A percentile compares a stretch with the other conserved stretches of the same genome.
Conservation (phyloP, 192 early-diverging fungal species). For the Backusella macrospora region DNA sequence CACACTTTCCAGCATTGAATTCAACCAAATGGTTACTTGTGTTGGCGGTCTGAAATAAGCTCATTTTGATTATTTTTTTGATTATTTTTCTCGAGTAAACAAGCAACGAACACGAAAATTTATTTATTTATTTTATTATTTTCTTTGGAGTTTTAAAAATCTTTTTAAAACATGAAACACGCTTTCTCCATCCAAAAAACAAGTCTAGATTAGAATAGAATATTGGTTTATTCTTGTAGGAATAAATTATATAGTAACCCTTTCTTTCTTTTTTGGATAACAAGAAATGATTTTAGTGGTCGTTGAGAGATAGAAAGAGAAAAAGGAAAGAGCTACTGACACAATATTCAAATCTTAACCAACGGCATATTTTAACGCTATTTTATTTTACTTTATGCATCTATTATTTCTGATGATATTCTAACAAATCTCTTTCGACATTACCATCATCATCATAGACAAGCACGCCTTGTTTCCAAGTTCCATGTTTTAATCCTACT, state of each 20-base stretch:
- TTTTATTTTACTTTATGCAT: not conserved
- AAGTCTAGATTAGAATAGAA: not conserved
- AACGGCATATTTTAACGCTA: not conserved
- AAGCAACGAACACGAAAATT: not conserved
- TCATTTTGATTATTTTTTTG: constrained; percentile 21
- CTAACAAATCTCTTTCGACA: constrained; percentile 61
- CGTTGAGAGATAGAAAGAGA: too few species aligned
- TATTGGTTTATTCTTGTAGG: too few species aligned
- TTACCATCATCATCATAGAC: constrained; percentile 84
- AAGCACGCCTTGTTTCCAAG: constrained; percentile 80
- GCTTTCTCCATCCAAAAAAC: not conserved
- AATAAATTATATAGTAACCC: too few species aligned
- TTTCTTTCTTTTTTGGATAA: too few species aligned
- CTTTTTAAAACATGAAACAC: not conserved
- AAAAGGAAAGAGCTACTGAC: too few species aligned
- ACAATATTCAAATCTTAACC: too few species aligned
- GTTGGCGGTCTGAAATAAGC: constrained; percentile 38
- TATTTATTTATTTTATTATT: not conserved
- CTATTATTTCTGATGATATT: constrained; percentile 10
- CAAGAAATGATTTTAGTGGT: too few species aligned
- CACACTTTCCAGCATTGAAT: constrained; percentile 76
- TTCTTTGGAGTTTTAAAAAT: not conserved
- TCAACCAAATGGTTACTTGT: constrained; percentile 44
- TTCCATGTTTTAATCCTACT: constrained; percentile 71
- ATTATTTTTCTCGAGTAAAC: too few species aligned